These are phyloP conservation scores for Rhizopogon vulgaris DNA, from an alignment of 768 basidiomycete genomes.

Conservation along the genomic window DNA sequence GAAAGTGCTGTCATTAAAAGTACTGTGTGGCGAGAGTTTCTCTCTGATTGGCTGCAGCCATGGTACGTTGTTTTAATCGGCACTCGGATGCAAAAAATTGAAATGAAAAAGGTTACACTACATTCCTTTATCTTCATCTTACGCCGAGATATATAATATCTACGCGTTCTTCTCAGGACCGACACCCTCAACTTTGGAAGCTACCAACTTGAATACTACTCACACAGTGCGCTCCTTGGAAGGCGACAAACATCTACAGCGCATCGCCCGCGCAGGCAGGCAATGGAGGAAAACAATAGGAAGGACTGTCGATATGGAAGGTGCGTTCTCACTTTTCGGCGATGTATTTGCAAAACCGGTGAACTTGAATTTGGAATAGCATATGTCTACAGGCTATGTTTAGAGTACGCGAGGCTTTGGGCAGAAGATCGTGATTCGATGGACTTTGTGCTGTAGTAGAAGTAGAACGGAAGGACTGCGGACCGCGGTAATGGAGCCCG, in stretches of 20 bases:
- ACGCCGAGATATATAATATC: slow-evolving; percentile 91
- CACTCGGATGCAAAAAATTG: not conserved
- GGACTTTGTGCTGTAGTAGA: slow-evolving; percentile 27
- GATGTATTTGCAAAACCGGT: not conserved
- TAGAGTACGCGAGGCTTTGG: slow-evolving; percentile 85
- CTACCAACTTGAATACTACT: slow-evolving; percentile 44
- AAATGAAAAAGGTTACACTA: slow-evolving; percentile 72
- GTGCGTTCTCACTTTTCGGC: slow-evolving; percentile 35
- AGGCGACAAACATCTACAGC: slow-evolving; percentile 65
- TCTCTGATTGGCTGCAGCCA: slow-evolving; percentile 87
- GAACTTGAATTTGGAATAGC: slow-evolving; percentile 34
- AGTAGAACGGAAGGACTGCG: not conserved
- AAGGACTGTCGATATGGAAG: slow-evolving; percentile 87
- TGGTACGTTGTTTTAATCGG: slow-evolving; percentile 43
- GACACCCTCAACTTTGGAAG: slow-evolving; percentile 48
- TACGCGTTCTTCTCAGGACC: slow-evolving; percentile 91
- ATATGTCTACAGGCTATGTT: slow-evolving; percentile 80
- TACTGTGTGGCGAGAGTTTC: slow-evolving; percentile 89
- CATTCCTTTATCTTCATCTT: slow-evolving; percentile 83
- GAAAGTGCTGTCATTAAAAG: slow-evolving; percentile 89
- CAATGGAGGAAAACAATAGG: slow-evolving; percentile 87
- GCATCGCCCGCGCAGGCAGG: slow-evolving; percentile 89
- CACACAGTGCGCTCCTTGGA: slow-evolving; percentile 33
- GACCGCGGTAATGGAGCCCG: not conserved
- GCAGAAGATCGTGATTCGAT: slow-evolving; percentile 80